Base-by-base conservation (phyloP, 2,329 filamentous ascomycete genomes). In the Paramyrothecium roridum region DNA sequence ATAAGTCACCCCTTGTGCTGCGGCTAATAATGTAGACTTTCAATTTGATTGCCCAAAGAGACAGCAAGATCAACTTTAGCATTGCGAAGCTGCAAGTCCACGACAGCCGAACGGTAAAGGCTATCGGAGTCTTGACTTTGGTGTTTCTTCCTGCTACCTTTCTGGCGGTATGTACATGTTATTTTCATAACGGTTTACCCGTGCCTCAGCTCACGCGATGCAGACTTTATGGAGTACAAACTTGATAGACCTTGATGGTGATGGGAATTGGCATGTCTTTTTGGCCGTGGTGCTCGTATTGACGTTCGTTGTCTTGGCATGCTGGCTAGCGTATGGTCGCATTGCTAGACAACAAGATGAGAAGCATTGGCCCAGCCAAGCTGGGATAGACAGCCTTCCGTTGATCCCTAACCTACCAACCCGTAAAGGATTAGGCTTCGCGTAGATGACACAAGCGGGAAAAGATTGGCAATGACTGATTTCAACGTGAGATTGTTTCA, bases 41-140 rank as follows among this genome's bases (percentile, higher is more conserved):
- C 47, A 56, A 53, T 21, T 51, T 56, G 21, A 56, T 56, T 17
- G 54, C 54, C 3, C 51, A 56, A 40, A 40, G 40, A 17, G 54
- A 56, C 54, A 56, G 51, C 46, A 53, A 53, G 16, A 46, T 53
- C 40, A 56, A 56, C 21, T 46, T 56, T 19, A 47, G 34, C 16
- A 53, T 50, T 21, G 51, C 54, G 17, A 48, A 53, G 34, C 43
- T 53, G 12, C 50, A 52, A 43, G 30, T 33, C 26, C 30, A 47
- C 22, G 54, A 56, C 46, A 56, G 54, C 23, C 34, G 46, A 3
- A 53, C 51, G 1, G 46, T 56, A 11, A 53, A 50, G 34, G 54
- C 20, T n/a, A 56, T 56, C 16, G 51, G 45, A 2, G 23, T 52
- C 8, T 20, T 56, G 11, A 56, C 54, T 1, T 37, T 56, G 17